These are phyloP conservation scores for Echria macrotheca DNA, from an alignment of 495 filamentous ascomycete genomes.

Conservation along the genomic window DNA sequence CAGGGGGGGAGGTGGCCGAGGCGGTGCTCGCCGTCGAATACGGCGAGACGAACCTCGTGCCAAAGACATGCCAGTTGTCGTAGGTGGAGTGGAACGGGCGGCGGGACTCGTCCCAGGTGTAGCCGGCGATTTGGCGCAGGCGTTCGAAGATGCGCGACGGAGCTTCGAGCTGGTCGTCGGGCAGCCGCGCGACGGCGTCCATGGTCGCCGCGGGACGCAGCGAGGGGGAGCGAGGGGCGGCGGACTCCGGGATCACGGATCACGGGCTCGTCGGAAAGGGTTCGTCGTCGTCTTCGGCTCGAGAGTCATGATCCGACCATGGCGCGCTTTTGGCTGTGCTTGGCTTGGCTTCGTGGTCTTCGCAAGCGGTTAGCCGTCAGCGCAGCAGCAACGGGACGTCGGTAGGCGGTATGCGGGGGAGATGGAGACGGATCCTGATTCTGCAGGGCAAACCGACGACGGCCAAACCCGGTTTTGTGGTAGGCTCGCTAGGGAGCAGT, in stretches of 20 bases:
- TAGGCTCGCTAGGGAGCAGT: background rate
- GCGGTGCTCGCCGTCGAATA: constrained; percentile 27
- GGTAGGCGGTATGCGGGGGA: constrained; percentile 13
- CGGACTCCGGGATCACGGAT: constrained; percentile 18
- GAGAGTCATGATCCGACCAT: constrained; percentile 34
- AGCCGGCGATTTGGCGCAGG: constrained; percentile 64
- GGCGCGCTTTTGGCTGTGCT: no score
- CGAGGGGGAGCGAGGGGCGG: constrained; percentile 6
- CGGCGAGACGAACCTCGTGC: constrained; percentile 42
- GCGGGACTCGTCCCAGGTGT: constrained; percentile 66
- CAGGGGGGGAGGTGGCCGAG: constrained; percentile 19
- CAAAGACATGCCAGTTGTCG: constrained; percentile 61
- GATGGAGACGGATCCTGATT: constrained; percentile 2
- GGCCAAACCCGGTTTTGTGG: constrained; percentile 3
- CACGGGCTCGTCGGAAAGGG: constrained; percentile 22
- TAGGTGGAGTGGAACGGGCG: constrained; percentile 78
- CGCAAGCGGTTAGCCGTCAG: no score
- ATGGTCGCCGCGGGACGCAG: constrained; percentile 31
- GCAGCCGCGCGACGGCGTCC: constrained; percentile 42
- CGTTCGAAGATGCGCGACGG: constrained; percentile 68
- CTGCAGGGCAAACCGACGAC: constrained; percentile 1
- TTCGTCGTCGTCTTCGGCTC: constrained; percentile 30
- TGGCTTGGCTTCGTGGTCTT: no score
- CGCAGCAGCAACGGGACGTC: constrained; percentile 1
- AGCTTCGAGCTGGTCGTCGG: constrained; percentile 61